phyloP scores from a whole-genome alignment of 768 basidiomycete species.

The Trametes villosa region DNA sequence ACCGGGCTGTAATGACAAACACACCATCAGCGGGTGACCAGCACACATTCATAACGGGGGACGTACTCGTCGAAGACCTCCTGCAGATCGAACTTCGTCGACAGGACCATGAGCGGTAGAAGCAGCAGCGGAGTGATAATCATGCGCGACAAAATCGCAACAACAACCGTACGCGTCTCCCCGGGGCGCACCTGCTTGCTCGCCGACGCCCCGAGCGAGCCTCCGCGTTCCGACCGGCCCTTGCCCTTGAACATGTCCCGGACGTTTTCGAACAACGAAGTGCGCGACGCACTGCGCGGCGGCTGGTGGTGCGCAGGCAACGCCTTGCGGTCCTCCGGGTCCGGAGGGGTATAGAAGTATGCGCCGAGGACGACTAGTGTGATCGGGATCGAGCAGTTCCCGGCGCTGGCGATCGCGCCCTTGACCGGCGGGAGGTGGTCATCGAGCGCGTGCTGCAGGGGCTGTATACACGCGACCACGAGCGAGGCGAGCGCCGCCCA shows the following conservation, averaged over 20 bases:
- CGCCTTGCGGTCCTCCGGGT: constrained; percentile 16
- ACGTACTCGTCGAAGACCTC: constrained; percentile 78
- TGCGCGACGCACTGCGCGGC: constrained; percentile 29
- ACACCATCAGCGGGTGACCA: constrained; percentile 5
- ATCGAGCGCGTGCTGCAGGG: constrained; percentile 74
- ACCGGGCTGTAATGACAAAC: constrained; percentile 60
- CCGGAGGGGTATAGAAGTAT: constrained; percentile 71
- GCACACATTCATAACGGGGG: no score
- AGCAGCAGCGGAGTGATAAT: constrained; percentile 78
- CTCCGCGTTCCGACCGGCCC: constrained; percentile 24
- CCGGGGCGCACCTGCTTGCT: constrained; percentile 46
- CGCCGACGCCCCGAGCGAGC: constrained; percentile 19
- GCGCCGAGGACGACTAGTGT: constrained; percentile 92
- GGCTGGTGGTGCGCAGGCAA: constrained; percentile 12
- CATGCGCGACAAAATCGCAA: constrained; percentile 87
- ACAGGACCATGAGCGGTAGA: constrained; percentile 73
- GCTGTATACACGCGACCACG: constrained; percentile 74
- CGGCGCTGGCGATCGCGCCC: constrained; percentile 66
- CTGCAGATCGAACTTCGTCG: constrained; percentile 61
- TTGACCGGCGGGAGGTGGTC: constrained; percentile 66
- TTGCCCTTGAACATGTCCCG: constrained; percentile 47
- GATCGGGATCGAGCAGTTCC: constrained; percentile 83
- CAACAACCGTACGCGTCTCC: constrained; percentile 82
- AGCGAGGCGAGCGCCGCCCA: constrained; percentile 79
- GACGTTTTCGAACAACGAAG: constrained; percentile 47